phyloP scores from a whole-genome alignment of 1,284 basidiomycete genomes.

The Anthracocystis walkeri region DNA sequence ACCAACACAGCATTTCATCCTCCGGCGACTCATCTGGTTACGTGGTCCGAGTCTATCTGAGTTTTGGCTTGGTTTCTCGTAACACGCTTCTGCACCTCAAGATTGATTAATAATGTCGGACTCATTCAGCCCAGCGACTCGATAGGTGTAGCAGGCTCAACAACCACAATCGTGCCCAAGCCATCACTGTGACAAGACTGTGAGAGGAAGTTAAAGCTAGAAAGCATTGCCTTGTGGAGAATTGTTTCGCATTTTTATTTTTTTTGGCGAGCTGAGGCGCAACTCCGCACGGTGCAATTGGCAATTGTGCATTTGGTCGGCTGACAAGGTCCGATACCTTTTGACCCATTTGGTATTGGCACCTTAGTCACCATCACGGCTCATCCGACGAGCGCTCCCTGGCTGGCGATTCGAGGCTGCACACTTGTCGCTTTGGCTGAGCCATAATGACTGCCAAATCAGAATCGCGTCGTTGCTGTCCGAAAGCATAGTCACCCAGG shows the following conservation, averaged over 20 bases:
- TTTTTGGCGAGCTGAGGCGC: background rate
- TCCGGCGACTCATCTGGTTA: background rate
- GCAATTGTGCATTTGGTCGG: background rate
- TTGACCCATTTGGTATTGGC: background rate
- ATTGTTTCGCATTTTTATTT: background rate
- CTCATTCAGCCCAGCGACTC: background rate
- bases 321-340: too few species aligned
- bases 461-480: background rate
- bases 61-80: background rate
- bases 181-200: background rate
- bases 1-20: background rate
- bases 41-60: background rate
- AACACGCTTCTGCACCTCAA: background rate
- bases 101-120: background rate
- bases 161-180: too few species aligned
- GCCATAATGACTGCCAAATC: background rate
- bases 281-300: background rate
- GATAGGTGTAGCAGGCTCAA: background rate
- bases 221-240: background rate
- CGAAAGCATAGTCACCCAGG: slow-evolving; percentile 14
- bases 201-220: too few species aligned
- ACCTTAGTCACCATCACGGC: background rate
- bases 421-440: background rate
- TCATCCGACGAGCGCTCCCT: background rate
- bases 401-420: background rate